These are phyloP conservation scores for Trebouxiophyceae sp. DNA, from an alignment of 163 green algal species.

Conservation along the genomic window DNA sequence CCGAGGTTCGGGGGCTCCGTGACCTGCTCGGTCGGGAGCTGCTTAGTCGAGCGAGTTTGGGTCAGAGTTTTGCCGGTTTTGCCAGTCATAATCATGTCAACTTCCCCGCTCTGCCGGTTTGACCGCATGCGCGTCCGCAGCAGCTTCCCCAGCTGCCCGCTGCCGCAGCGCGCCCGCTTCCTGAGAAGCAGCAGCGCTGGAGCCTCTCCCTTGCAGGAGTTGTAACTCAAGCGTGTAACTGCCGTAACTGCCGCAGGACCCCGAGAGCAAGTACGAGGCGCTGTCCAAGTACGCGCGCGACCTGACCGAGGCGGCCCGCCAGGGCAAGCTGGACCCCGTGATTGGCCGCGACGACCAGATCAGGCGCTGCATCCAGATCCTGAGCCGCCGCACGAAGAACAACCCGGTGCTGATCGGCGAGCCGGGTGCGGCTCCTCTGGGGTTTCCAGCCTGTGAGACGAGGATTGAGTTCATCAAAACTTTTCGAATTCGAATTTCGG, in stretches of 20 bases:
- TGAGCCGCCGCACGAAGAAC: conserved; percentile 94
- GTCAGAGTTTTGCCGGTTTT: no score
- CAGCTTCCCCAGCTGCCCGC: conserved; percentile 22
- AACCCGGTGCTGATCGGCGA: conserved; percentile 97
- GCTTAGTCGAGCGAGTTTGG: no score
- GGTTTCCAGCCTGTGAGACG: background rate
- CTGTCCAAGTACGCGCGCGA: conserved; percentile 88
- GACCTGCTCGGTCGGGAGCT: no score
- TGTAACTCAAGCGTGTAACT: no score
- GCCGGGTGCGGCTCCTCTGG: conserved; percentile 36
- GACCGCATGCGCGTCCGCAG: conserved; percentile 32
- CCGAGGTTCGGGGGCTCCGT: no score
- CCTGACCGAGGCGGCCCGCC: conserved; percentile 75
- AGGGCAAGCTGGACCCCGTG: conserved; percentile 94
- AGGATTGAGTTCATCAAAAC: no score
- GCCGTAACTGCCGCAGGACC: conserved; percentile 52
- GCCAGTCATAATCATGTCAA: no score
- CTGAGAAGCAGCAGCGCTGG: no score
- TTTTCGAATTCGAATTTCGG: no score
- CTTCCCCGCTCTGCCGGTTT: no score
- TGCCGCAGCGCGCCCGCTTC: no score
- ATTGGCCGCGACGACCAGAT: conserved; percentile 94
- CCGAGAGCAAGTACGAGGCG: conserved; percentile 91
- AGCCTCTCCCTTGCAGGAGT: no score
- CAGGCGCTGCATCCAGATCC: conserved; percentile 79